These are phyloP conservation scores for Podospora comata DNA, from an alignment of 495 filamentous ascomycete genomes.

Conservation along the genomic window DNA sequence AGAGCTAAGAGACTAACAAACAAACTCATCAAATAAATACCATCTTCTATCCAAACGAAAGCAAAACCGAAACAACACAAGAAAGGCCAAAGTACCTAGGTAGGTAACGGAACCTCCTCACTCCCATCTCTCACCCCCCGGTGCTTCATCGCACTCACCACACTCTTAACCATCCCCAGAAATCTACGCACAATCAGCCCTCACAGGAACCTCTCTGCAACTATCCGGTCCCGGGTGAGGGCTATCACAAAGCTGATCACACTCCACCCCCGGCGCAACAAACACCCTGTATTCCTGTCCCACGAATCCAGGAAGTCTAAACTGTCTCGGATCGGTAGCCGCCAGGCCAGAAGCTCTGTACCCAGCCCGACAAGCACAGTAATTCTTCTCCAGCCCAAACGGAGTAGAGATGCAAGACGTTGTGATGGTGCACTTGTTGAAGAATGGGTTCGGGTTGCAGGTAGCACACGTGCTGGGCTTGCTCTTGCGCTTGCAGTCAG, in stretches of 20 bases:
- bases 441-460: constrained; percentile 27
- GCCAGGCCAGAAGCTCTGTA: constrained; percentile 21
- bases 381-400: constrained; percentile 9
- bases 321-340: constrained; percentile 24
- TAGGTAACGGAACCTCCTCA: not conserved
- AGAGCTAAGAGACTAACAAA: not conserved
- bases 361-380: constrained; percentile 27
- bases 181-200: constrained; percentile 14
- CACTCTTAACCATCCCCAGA: too few relatives aligned
- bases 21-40: not conserved
- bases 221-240: constrained; percentile 19
- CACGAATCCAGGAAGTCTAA: constrained; percentile 17
- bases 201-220: constrained; percentile 27
- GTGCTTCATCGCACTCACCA: too few relatives aligned
- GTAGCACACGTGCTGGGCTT: constrained; percentile 12
- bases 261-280: constrained; percentile 26
- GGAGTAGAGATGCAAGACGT: constrained; percentile 22
- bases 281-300: constrained; percentile 27
- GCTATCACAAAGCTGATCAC: constrained; percentile 22
- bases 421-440: constrained; percentile 30
- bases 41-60: not conserved
- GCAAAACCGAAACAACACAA: not conserved
- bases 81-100: not conserved
- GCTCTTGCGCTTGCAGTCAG: constrained; percentile 9
- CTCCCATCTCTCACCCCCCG: not conserved